Evolutionary conservation across 768 basidiomycete species (phyloP), one percentile per base, ranked within the genome.

Genomic region (Mycena filopes): DNA sequence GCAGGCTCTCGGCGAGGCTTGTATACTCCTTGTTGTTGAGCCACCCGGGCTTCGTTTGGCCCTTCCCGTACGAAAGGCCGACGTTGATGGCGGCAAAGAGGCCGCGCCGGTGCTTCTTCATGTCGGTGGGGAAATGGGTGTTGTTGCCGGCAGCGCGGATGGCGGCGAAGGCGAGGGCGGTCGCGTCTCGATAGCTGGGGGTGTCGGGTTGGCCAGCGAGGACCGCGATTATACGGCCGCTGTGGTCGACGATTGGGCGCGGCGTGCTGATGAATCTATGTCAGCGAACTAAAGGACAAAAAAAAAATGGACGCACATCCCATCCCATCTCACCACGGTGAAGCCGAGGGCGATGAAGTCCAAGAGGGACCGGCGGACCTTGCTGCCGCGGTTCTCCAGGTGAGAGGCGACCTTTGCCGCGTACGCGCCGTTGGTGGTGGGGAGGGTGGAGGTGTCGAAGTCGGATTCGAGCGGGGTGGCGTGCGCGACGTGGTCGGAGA

Each of bases 221-320:
- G 3, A 62, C 54, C 2, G 53, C 65, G 11, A 66, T 31, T 25
- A 66, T 57, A n/a, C 65, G 51, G n/a, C 60, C 65, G 2, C 23
- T 18, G 31, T 16, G 2, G 29, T 66, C 55, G 16, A 61, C 13
- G 8, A 66, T 41, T 5, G 65, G 65, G 4, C 28, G 46, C 7
- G 60, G 47, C 2, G 33, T 41, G 49, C 63, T 65, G 51, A 26
- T 18, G 13, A 26, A 23, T n/a, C n/a, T n/a, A n/a, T n/a, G n/a
- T n/a, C n/a, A 11, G 23, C 23, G 46, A 31, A 38, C 6, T 2
- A 25, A n/a, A 25, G 15, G 36, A 38, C n/a, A 7, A 40, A 5
- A 21, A 21, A 18, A 49, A 48, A 26, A 23, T 48, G 13, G n/a
- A 48, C 46, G 5, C 33, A 59, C 47, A 23, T 26, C 1, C 57